Percentiles rank a stretch among this genome's conserved stretches.
phyloP scores from a whole-genome alignment of 495 filamentous ascomycete species.

The Lentithecium fluviatile region DNA sequence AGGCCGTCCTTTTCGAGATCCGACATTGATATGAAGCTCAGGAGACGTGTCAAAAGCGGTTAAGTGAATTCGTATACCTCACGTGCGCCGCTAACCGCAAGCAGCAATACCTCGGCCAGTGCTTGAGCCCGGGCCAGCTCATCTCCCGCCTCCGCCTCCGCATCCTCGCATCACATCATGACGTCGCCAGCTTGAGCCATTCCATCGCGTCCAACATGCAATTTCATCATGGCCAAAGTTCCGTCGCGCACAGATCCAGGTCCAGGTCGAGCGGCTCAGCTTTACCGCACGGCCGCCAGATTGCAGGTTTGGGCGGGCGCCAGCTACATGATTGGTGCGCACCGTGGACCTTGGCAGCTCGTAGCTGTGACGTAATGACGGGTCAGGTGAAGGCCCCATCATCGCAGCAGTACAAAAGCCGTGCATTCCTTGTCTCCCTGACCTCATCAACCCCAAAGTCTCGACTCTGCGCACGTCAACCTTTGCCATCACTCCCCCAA shows the following conservation, averaged over 20 bases:
- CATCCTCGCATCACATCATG: background rate
- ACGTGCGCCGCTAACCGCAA: no score
- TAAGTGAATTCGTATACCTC: no score
- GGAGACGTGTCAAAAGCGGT: no score
- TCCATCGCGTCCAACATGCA: background rate
- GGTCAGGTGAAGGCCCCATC: background rate
- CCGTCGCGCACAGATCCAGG: background rate
- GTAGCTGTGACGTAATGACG: conserved; percentile 16
- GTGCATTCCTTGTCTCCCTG: conserved; percentile 15
- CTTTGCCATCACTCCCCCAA: conserved; percentile 15
- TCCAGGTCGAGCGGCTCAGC: background rate
- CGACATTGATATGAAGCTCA: no score
- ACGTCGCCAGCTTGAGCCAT: background rate
- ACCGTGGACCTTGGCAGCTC: conserved; percentile 8
- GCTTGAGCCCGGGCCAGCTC: background rate
- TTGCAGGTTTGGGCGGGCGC: background rate
- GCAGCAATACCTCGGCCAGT: no score
- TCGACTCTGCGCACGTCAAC: conserved; percentile 1
- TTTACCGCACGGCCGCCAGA: background rate
- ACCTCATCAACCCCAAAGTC: conserved; percentile 3
- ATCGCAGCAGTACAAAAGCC: conserved; percentile 26
- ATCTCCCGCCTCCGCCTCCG: background rate
- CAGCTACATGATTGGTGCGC: conserved; percentile 6
- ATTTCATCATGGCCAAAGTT: background rate
- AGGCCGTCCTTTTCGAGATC: no score